These are phyloP conservation scores for Crotalaria pallida DNA, from an alignment of 306 rosid genomes.

Conservation along the genomic window DNA sequence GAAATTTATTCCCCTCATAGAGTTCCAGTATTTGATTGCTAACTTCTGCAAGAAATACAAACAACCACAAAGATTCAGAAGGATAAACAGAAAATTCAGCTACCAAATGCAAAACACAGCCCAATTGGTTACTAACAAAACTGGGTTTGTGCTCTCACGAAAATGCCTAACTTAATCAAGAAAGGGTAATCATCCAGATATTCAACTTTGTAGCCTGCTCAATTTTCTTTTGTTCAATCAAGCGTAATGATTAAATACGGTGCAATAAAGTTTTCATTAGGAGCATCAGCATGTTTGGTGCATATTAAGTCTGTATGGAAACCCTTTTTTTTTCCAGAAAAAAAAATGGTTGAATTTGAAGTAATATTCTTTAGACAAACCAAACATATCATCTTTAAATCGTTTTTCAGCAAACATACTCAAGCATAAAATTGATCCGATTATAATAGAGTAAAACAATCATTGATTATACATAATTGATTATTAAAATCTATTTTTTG, in stretches of 20 bases:
- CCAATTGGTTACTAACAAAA: slow-evolving; percentile 1
- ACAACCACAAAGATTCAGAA: slow-evolving; percentile 1
- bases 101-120: neutral
- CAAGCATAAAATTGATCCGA: too few relatives aligned
- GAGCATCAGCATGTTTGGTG: too few relatives aligned
- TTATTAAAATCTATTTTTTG: too few relatives aligned
- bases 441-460: too few relatives aligned
- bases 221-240: neutral
- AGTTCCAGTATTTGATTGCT: slow-evolving; percentile 99
- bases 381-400: too few relatives aligned
- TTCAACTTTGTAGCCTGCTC: neutral
- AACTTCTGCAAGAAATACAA: slow-evolving; percentile 71
- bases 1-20: slow-evolving; percentile 75
- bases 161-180: slow-evolving; percentile 14
- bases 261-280: neutral
- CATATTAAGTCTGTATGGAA: too few relatives aligned
- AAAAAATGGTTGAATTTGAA: too few relatives aligned
- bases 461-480: too few relatives aligned
- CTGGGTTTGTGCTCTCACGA: neutral
- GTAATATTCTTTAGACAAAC: too few relatives aligned
- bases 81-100: neutral
- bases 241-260: neutral
- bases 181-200: neutral
- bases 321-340: too few relatives aligned
- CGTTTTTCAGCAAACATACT: too few relatives aligned